Evolutionary conservation across 208 protist species (phyloP).

Genomic region (Leishmania mexicana): DNA sequence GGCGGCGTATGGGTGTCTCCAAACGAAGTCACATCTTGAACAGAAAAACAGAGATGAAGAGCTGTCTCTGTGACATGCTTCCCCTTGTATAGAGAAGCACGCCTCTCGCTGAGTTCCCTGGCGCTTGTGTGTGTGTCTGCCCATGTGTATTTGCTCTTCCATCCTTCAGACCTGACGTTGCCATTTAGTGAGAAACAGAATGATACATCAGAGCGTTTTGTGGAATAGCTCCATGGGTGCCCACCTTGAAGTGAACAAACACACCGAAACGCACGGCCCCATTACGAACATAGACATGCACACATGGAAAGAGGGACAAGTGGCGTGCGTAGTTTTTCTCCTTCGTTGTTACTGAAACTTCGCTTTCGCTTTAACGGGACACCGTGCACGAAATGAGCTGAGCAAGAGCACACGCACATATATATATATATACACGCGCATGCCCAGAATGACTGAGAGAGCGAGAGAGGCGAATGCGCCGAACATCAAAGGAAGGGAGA

Average conservation of each 20-base stretch:
- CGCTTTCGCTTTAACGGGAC: not conserved
- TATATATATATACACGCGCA: not conserved
- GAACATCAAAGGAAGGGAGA: not conserved
- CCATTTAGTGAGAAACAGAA: not conserved
- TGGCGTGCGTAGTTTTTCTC: not conserved
- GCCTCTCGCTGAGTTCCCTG: not conserved
- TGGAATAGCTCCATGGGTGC: not conserved
- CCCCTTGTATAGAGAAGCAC: not conserved
- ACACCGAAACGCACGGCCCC: not conserved
- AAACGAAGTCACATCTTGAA: not conserved
- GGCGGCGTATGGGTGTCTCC: not conserved
- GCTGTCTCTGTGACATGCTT: not conserved
- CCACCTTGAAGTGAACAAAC: not conserved
- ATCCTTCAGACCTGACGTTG: not conserved
- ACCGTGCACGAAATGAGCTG: not conserved
- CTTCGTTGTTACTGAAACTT: not conserved
- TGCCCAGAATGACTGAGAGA: not conserved
- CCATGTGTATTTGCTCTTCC: not conserved
- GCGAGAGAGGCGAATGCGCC: not conserved
- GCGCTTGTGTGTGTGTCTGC: not conserved
- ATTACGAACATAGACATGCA: not conserved
- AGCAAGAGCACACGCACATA: not conserved
- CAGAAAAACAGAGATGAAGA: not conserved
- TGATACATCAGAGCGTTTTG: not conserved
- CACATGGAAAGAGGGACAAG: not conserved